These are phyloP conservation scores for Apiospora arundinis DNA, from an alignment of 2,329 filamentous ascomycete species.

Conservation along the genomic window DNA sequence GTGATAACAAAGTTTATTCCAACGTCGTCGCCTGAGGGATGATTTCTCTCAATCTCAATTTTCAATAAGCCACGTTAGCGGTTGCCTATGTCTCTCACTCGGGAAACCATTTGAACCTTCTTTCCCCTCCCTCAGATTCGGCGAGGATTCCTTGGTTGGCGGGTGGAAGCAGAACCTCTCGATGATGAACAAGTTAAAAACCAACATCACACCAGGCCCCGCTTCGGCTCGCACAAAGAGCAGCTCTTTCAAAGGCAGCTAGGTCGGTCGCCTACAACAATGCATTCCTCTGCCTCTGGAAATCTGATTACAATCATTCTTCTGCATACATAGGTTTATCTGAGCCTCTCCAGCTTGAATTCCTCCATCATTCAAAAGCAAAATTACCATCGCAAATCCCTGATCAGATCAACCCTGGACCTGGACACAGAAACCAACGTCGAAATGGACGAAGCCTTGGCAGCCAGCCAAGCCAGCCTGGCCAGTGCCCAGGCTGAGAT, in stretches of 20 bases:
- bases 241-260: slow-evolving; percentile 18
- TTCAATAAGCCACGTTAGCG: slow-evolving; percentile 16
- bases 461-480: neutral
- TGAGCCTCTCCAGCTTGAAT: neutral
- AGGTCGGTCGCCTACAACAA: slow-evolving; percentile 17
- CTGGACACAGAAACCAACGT: slow-evolving; percentile 1
- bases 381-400: neutral
- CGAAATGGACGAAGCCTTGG: neutral
- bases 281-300: slow-evolving; percentile 6
- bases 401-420: neutral
- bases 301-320: slow-evolving; percentile 12
- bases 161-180: neutral
- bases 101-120: slow-evolving; percentile 13
- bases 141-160: neutral
- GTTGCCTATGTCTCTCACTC: neutral
- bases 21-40: slow-evolving; percentile 1
- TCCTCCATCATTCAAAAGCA: neutral
- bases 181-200: slow-evolving; percentile 19
- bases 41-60: slow-evolving; percentile 9
- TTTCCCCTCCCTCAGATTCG: neutral
- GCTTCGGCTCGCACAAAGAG: slow-evolving; percentile 13
- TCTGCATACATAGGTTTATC: neutral
- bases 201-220: slow-evolving; percentile 15
- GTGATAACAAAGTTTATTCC: slow-evolving; percentile 12
- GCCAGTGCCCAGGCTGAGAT: neutral